These are phyloP conservation scores for Rhizopogon salebrosus DNA, from an alignment of 768 basidiomycete genomes.

Conservation along the genomic window DNA sequence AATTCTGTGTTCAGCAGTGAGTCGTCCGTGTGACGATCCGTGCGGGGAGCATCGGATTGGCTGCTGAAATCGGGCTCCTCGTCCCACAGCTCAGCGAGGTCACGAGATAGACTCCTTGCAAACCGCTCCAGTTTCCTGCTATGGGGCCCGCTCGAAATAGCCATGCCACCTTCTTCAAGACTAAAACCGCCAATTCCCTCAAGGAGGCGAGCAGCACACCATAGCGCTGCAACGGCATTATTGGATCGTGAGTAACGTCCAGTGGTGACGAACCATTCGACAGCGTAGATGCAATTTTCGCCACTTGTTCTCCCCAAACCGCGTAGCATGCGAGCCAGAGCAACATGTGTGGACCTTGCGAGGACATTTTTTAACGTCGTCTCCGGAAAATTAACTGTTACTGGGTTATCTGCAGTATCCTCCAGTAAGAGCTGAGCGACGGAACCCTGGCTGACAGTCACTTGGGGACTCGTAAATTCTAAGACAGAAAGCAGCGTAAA, in stretches of 20 bases:
- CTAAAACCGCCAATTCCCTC: constrained; percentile 60
- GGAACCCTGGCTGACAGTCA: constrained; percentile 42
- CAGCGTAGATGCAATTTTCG: constrained; percentile 64
- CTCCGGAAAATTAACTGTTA: constrained; percentile 49
- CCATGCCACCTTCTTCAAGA: constrained; percentile 27
- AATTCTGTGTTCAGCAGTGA: constrained; percentile 50
- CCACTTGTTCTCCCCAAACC: constrained; percentile 65
- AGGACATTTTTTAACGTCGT: constrained; percentile 50
- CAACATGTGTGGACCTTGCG: constrained; percentile 43
- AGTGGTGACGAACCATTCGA: constrained; percentile 76
- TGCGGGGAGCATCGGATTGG: constrained; percentile 12
- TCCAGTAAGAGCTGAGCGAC: constrained; percentile 56
- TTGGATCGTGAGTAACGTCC: constrained; percentile 38
- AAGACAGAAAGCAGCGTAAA: constrained; percentile 81
- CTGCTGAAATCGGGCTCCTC: constrained; percentile 27
- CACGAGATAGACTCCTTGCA: constrained; percentile 55
- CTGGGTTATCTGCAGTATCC: constrained; percentile 30
- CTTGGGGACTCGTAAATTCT: constrained; percentile 57
- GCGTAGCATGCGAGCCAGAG: constrained; percentile 69
- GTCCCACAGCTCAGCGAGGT: constrained; percentile 72
- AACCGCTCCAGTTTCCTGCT: constrained; percentile 60
- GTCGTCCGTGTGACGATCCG: constrained; percentile 23
- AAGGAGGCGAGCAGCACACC: constrained; percentile 75
- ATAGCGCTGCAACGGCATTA: constrained; percentile 66
- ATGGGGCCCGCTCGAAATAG: constrained; percentile 11